Conservation (phyloP, 2,329 filamentous ascomycete species). For the Epichloe gansuensis region DNA sequence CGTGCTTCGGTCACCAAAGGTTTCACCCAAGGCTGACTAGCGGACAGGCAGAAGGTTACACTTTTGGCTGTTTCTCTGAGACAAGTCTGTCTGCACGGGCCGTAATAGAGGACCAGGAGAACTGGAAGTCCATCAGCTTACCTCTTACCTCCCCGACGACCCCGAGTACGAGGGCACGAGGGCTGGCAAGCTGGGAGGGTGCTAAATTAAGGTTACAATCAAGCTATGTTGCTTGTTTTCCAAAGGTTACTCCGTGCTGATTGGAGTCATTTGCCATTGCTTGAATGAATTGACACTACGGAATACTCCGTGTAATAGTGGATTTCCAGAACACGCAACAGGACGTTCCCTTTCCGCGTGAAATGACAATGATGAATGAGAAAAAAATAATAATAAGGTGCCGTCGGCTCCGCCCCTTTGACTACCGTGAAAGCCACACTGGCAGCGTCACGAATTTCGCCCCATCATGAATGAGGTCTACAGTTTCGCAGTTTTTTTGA, state of each 20-base stretch:
- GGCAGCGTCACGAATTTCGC: background rate
- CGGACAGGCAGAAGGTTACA: background rate
- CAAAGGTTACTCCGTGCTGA: background rate
- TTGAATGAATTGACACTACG: too few species aligned
- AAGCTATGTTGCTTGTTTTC: slow-evolving; percentile 1
- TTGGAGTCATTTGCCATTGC: background rate
- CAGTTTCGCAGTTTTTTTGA: background rate
- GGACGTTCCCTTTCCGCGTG: too few species aligned
- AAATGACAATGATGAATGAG: too few species aligned
- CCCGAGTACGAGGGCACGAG: background rate
- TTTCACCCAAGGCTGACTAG: background rate
- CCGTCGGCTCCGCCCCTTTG: background rate
- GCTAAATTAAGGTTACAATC: slow-evolving; percentile 1
- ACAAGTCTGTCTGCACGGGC: background rate
- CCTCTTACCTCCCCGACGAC: too few species aligned
- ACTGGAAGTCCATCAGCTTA: too few species aligned
- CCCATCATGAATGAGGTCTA: background rate
- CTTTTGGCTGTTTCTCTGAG: background rate
- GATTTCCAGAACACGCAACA: too few species aligned
- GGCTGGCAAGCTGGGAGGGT: background rate
- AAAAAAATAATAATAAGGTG: too few species aligned
- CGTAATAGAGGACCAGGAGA: background rate
- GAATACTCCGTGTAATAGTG: too few species aligned
- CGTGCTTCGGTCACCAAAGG: background rate
- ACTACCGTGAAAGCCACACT: background rate